These are phyloP conservation scores for Pythium apleroticum DNA, from an alignment of 352 stramenopile species.

Conservation along the genomic window DNA sequence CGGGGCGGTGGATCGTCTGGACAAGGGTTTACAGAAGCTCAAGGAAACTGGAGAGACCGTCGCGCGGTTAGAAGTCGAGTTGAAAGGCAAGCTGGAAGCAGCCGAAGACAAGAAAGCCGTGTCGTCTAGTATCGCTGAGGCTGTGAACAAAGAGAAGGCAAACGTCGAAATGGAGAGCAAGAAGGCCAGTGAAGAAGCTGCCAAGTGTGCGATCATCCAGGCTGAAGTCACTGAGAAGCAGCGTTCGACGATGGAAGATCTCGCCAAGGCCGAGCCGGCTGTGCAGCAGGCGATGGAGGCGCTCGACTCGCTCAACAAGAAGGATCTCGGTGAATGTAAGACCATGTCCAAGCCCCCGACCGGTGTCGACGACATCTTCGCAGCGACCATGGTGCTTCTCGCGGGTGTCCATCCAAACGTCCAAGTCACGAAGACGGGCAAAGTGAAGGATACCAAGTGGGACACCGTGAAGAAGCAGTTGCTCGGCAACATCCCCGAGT, in stretches of 20 bases:
- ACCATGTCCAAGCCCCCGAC: slow-evolving; percentile 94
- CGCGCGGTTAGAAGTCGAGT: slow-evolving; percentile 90
- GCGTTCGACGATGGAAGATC: slow-evolving; percentile 83
- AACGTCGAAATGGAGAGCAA: slow-evolving; percentile 95
- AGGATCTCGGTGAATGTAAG: slow-evolving; percentile 96
- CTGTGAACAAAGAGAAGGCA: slow-evolving; percentile 94
- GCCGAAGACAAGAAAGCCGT: slow-evolving; percentile 95
- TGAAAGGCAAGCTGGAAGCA: slow-evolving; percentile 95
- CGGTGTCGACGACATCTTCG: slow-evolving; percentile 95
- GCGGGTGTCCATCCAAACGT: slow-evolving; percentile 94
- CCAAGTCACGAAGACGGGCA: slow-evolving; percentile 92
- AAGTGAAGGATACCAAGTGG: slow-evolving; percentile 96
- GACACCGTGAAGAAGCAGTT: slow-evolving; percentile 94
- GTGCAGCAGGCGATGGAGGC: slow-evolving; percentile 96
- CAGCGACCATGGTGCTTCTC: slow-evolving; percentile 91
- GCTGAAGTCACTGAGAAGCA: slow-evolving; percentile 94
- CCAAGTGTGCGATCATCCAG: slow-evolving; percentile 93
- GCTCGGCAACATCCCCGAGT: slow-evolving; percentile 94
- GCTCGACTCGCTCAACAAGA: slow-evolving; percentile 96
- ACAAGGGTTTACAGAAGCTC: slow-evolving; percentile 93
- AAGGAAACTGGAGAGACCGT: slow-evolving; percentile 93
- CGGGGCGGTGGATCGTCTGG: slow-evolving; percentile 87
- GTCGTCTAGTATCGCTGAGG: slow-evolving; percentile 93
- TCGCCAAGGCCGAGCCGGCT: slow-evolving; percentile 94
- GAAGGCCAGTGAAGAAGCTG: slow-evolving; percentile 91